Evolutionary conservation across 768 basidiomycete species (phyloP).

Genomic region (Xanthoconium stramineum): DNA sequence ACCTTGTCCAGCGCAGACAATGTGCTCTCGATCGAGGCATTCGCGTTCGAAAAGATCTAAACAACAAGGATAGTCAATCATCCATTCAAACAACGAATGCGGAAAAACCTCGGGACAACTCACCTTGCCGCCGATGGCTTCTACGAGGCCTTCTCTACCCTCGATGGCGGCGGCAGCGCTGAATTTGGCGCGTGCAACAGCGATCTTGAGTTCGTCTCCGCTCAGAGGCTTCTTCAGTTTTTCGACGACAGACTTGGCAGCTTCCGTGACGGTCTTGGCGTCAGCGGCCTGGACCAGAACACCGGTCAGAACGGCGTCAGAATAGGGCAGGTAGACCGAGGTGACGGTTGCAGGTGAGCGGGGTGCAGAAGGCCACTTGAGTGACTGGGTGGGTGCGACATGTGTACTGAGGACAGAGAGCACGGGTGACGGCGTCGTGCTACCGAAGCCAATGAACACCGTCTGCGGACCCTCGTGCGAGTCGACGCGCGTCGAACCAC

Average conservation of each 20-base stretch:
- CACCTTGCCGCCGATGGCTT: conserved; percentile 64
- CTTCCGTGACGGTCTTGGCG: conserved; percentile 59
- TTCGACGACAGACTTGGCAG: conserved; percentile 63
- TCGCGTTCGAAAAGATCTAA: conserved; percentile 60
- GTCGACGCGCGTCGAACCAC: conserved; percentile 82
- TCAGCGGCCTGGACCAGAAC: conserved; percentile 72
- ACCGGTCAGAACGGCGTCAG: conserved; percentile 87
- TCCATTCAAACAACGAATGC: conserved; percentile 1
- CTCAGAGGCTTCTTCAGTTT: conserved; percentile 58
- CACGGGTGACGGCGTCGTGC: conserved; percentile 62
- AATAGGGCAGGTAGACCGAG: conserved; percentile 81
- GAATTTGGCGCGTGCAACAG: conserved; percentile 88
- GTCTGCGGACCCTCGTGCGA: conserved; percentile 64
- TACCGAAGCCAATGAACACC: conserved; percentile 85
- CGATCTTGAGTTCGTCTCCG: conserved; percentile 72
- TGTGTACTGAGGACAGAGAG: conserved; percentile 78
- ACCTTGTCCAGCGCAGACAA: conserved; percentile 71
- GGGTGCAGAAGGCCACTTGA: conserved; percentile 80
- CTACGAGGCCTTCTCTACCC: conserved; percentile 61
- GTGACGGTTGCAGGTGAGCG: conserved; percentile 64
- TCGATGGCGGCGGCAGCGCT: conserved; percentile 69
- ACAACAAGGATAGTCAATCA: neutral
- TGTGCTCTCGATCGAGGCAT: conserved; percentile 57
- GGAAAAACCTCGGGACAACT: conserved; percentile 16
- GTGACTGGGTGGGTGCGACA: conserved; percentile 70